phyloP scores from a whole-genome alignment of 2,329 filamentous ascomycete species.

The Thielaviopsis musarum region DNA sequence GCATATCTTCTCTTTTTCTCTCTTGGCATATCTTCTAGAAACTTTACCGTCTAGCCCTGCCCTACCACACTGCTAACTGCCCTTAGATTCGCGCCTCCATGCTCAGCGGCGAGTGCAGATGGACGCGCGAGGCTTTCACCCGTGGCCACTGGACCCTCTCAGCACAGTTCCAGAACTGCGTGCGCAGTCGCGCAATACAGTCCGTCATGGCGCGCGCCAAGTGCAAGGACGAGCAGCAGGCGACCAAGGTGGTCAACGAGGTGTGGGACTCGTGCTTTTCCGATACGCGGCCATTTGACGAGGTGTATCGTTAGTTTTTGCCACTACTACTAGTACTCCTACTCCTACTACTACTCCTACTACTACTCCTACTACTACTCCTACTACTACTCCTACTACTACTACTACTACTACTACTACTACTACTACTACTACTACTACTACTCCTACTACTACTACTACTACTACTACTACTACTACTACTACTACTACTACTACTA shows the following conservation, averaged over 20 bases:
- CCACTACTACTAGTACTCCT: not conserved
- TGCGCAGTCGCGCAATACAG: conserved; percentile 61
- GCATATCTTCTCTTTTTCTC: not conserved
- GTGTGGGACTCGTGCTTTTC: conserved; percentile 98
- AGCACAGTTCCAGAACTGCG: conserved; percentile 86
- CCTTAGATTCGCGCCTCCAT: conserved; percentile 75
- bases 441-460: not conserved
- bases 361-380: not conserved
- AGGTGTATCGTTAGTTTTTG: conserved; percentile 59
- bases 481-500: not conserved
- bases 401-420: not conserved
- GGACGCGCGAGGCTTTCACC: conserved; percentile 69
- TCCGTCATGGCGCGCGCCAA: conserved; percentile 63
- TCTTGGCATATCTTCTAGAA: not conserved
- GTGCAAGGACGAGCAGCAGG: conserved; percentile 75
- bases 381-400: not conserved
- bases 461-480: not conserved
- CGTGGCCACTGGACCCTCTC: conserved; percentile 77
- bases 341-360: not conserved
- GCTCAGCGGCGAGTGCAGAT: conserved; percentile 85
- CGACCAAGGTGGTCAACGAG: conserved; percentile 76
- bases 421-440: not conserved
- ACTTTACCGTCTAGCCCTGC: too few relatives aligned
- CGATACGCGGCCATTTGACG: conserved; percentile 90
- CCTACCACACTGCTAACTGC: conserved; percentile 10